Percentiles rank a stretch among this genome's conserved stretches.
Evolutionary conservation across 371 early-diverging fungal genomes (phyloP).

Genomic region (Cokeromyces recurvatus): DNA sequence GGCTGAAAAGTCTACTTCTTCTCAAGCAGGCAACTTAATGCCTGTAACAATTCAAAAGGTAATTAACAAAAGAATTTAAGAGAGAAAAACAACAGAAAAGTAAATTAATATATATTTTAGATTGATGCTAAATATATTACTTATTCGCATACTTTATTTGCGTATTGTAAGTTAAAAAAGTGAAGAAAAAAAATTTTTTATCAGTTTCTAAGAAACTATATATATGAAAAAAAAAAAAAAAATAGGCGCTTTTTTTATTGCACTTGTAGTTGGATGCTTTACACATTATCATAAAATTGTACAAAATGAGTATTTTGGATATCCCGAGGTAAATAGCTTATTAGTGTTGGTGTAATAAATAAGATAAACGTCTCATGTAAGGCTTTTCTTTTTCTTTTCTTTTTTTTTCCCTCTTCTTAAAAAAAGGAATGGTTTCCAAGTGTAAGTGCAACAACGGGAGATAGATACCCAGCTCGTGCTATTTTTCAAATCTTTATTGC

Average conservation of each 20-base stretch:
- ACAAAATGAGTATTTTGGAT: slow-evolving; percentile 72
- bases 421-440: slow-evolving; percentile 81
- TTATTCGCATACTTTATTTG: slow-evolving; percentile 61
- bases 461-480: slow-evolving; percentile 74
- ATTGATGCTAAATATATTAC: slow-evolving; percentile 59
- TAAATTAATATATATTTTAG: too few species aligned
- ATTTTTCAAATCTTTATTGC: slow-evolving; percentile 80
- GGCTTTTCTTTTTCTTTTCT: too few species aligned
- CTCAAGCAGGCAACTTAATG: slow-evolving; percentile 3
- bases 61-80: too few species aligned
- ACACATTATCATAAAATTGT: slow-evolving; percentile 79
- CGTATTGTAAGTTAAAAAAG: slow-evolving; percentile 45
- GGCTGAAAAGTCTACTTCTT: slow-evolving; percentile 17
- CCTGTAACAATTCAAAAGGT: slow-evolving; percentile 13
- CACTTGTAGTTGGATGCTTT: slow-evolving; percentile 63
- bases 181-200: neutral
- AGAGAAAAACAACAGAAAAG: too few species aligned
- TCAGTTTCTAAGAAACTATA: too few species aligned
- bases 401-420: too few species aligned
- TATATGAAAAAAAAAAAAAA: neutral
- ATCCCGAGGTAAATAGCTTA: slow-evolving; percentile 76
- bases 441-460: slow-evolving; percentile 79
- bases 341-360: too few species aligned
- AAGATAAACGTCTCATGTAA: slow-evolving; percentile 6
- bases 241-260: slow-evolving; percentile 68